Conservation (phyloP, 1,284 basidiomycete species). For the Golubevia pallescens region DNA sequence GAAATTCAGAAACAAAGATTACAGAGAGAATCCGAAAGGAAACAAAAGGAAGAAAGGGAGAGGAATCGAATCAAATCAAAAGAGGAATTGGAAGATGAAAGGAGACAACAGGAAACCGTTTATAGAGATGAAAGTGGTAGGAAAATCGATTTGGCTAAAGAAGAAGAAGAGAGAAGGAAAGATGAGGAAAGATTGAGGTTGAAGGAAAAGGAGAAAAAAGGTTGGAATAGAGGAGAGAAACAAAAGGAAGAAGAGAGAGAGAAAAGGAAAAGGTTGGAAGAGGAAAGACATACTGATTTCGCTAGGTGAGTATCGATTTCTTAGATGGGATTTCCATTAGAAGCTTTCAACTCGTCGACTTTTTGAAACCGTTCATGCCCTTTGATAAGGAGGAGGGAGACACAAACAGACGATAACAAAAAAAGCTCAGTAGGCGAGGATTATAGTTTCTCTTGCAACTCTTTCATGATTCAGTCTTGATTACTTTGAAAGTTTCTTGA, state of each 20-base stretch:
- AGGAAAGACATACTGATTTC: constrained; percentile 12
- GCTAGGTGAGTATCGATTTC: constrained; percentile 19
- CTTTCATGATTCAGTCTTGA: neutral
- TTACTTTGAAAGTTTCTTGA: neutral
- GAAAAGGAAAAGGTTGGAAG: constrained; percentile 7
- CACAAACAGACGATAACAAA: too few species aligned
- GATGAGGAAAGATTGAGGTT: constrained; percentile 11
- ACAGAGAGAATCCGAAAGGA: constrained; percentile 14
- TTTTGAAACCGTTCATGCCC: too few species aligned
- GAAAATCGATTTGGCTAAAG: constrained; percentile 35
- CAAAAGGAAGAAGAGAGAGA: constrained; percentile 18
- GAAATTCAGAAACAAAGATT: constrained; percentile 36
- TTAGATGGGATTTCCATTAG: too few species aligned
- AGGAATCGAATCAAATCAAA: neutral
- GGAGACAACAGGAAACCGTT: constrained; percentile 35
- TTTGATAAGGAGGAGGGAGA: too few species aligned
- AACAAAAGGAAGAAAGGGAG: constrained; percentile 9
- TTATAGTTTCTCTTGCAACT: too few species aligned
- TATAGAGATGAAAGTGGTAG: constrained; percentile 55
- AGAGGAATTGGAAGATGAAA: constrained; percentile 2
- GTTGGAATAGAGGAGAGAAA: constrained; percentile 50
- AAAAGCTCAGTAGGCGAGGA: too few species aligned
- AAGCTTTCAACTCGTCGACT: too few species aligned
- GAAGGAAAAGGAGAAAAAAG: constrained; percentile 33
- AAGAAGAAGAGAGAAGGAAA: constrained; percentile 32